Evolutionary conservation across 148 eudicot species (phyloP).

Genomic region (Nepenthes mirabilis): DNA sequence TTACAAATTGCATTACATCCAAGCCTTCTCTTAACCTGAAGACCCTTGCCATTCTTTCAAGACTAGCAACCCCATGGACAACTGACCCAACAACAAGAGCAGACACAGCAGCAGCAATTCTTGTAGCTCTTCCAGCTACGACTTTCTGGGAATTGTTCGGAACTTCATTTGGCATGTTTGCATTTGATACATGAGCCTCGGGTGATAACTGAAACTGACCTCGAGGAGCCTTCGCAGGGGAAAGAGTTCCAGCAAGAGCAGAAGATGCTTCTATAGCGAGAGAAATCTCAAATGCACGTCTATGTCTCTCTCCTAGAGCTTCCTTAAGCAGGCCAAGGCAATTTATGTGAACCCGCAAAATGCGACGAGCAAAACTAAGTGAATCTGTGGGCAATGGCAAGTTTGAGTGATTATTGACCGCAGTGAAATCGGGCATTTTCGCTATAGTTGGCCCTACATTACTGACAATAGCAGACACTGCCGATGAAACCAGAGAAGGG

Average conservation of each 20-base stretch:
- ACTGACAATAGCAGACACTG: constrained; percentile 80
- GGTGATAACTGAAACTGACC: constrained; percentile 65
- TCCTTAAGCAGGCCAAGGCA: constrained; percentile 82
- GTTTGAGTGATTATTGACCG: constrained; percentile 32
- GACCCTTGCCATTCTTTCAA: constrained; percentile 87
- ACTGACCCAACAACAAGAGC: constrained; percentile 79
- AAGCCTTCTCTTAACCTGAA: constrained; percentile 81
- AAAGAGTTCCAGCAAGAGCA: constrained; percentile 59
- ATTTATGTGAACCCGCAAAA: constrained; percentile 65
- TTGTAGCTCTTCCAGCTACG: constrained; percentile 51
- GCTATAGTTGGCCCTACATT: constrained; percentile 69
- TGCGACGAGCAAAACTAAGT: constrained; percentile 60
- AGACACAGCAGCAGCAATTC: constrained; percentile 69
- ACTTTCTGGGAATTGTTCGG: constrained; percentile 43
- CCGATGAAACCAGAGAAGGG: constrained; percentile 87
- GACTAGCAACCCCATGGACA: constrained; percentile 83
- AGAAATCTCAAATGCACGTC: constrained; percentile 96
- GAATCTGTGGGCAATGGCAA: constrained; percentile 44
- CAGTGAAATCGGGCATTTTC: constrained; percentile 66
- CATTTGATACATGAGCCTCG: constrained; percentile 43
- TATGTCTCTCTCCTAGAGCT: constrained; percentile 93
- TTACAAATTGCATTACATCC: constrained; percentile 65
- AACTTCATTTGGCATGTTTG: constrained; percentile 38
- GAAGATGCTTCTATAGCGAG: constrained; percentile 86
- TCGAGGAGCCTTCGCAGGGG: constrained; percentile 59